These are phyloP conservation scores for Nyctanthes arbortristis DNA, from an alignment of 257 asterid species.

Conservation along the genomic window DNA sequence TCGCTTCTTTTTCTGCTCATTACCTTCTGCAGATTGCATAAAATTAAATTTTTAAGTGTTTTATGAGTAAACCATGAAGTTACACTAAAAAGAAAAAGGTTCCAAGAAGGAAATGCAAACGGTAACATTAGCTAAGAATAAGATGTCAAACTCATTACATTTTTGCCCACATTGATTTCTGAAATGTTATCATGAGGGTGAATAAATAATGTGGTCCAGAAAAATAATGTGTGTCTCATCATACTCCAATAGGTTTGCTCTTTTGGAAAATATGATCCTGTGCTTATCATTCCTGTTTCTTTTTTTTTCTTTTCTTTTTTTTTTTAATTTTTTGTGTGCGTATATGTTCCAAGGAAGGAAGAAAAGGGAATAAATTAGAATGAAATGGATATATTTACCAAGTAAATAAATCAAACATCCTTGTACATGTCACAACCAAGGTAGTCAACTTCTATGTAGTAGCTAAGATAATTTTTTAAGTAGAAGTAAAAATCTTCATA, in stretches of 20 bases:
- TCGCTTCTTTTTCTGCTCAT: constrained; percentile 87
- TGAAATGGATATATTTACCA: too few relatives aligned
- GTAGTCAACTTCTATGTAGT: constrained; percentile 10
- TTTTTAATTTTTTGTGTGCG: too few relatives aligned
- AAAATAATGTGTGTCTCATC: constrained; percentile 8
- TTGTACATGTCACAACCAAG: not conserved
- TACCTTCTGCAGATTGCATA: constrained; percentile 60
- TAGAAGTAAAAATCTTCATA: not conserved
- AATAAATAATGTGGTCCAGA: not conserved
- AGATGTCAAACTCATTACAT: constrained; percentile 2
- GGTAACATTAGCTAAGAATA: not conserved
- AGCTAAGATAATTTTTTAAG: not conserved
- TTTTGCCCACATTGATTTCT: constrained; percentile 13
- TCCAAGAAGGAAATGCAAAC: not conserved
- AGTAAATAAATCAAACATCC: not conserved
- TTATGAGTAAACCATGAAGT: constrained; percentile 6
- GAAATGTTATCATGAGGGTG: not conserved
- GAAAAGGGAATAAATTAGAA: not conserved
- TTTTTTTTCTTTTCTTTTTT: too few relatives aligned
- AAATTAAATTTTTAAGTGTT: constrained; percentile 23
- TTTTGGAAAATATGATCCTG: not conserved
- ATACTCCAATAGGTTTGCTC: constrained; percentile 8
- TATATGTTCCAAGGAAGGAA: not conserved
- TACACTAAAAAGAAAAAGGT: constrained; percentile 1
- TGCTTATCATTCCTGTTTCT: not conserved